Percentiles rank a stretch among this genome's conserved stretches.
Conservation (phyloP, 257 asterid species). For the Salvia splendens region DNA sequence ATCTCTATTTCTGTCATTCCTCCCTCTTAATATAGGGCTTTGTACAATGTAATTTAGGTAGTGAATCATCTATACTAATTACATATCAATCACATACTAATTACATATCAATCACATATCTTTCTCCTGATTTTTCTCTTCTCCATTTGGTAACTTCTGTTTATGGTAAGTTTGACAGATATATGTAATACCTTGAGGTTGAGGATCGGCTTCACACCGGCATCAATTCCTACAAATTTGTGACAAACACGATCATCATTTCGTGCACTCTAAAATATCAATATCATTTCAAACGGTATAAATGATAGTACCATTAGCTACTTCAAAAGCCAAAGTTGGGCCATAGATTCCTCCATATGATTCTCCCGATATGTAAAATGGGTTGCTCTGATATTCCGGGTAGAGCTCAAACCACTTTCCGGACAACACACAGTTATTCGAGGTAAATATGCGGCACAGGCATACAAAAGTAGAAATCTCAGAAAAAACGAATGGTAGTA, state of each 20-base stretch:
- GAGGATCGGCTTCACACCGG: constrained; percentile 63
- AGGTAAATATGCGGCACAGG: background rate
- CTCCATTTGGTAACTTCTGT: no score
- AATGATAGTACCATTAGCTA: constrained; percentile 61
- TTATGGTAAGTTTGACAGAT: no score
- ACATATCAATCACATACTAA: no score
- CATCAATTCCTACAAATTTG: constrained; percentile 61
- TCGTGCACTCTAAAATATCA: constrained; percentile 1
- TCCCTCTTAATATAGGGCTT: no score
- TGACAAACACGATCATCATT: constrained; percentile 20
- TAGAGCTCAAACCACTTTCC: constrained; percentile 91
- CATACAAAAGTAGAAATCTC: constrained; percentile 9
- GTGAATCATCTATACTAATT: no score
- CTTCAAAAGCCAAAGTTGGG: constrained; percentile 88
- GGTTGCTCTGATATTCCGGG: constrained; percentile 71
- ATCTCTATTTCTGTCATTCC: no score
- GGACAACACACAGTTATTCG: constrained; percentile 28
- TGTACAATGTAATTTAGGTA: no score
- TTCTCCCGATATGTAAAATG: constrained; percentile 83
- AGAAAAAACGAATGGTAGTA: background rate
- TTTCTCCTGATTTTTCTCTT: no score
- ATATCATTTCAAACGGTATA: constrained; percentile 29
- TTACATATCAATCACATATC: no score
- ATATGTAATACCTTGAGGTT: constrained; percentile 69
- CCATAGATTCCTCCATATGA: constrained; percentile 95